Percentiles rank a stretch among this genome's conserved stretches.
phyloP scores from a whole-genome alignment of 306 rosid species.

The Rubus parviflorus region DNA sequence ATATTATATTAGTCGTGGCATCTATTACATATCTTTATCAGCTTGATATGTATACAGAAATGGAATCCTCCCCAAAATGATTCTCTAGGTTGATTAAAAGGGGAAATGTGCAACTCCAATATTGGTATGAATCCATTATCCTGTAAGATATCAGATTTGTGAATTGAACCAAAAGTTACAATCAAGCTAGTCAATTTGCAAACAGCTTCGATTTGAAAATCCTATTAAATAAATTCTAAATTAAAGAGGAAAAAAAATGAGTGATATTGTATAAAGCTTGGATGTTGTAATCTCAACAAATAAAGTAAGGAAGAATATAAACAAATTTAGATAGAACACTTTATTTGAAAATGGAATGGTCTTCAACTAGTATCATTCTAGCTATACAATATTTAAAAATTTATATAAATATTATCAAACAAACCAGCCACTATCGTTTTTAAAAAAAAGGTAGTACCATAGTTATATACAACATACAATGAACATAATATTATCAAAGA shows the following conservation, averaged over 20 bases:
- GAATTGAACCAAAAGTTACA: neutral
- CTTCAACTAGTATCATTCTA: neutral
- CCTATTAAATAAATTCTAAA: neutral
- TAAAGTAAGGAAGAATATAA: too few relatives aligned
- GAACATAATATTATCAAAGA: neutral
- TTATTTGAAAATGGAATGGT: neutral
- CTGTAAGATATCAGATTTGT: neutral
- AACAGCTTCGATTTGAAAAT: neutral
- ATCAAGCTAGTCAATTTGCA: neutral
- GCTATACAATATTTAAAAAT: neutral
- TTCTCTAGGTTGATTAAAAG: neutral
- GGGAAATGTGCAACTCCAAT: neutral
- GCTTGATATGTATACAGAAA: neutral
- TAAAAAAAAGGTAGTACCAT: neutral
- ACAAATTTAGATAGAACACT: neutral
- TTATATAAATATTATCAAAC: neutral
- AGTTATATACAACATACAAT: neutral
- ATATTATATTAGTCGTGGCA: neutral
- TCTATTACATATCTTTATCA: neutral
- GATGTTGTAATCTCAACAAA: neutral
- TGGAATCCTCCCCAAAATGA: neutral
- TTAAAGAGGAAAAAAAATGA: neutral
- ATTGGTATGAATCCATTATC: neutral
- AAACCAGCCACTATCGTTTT: neutral
- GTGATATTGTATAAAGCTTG: neutral